Evolutionary conservation across 352 stramenopile species (phyloP).

Genomic region (Phytopythium delawarense): DNA sequence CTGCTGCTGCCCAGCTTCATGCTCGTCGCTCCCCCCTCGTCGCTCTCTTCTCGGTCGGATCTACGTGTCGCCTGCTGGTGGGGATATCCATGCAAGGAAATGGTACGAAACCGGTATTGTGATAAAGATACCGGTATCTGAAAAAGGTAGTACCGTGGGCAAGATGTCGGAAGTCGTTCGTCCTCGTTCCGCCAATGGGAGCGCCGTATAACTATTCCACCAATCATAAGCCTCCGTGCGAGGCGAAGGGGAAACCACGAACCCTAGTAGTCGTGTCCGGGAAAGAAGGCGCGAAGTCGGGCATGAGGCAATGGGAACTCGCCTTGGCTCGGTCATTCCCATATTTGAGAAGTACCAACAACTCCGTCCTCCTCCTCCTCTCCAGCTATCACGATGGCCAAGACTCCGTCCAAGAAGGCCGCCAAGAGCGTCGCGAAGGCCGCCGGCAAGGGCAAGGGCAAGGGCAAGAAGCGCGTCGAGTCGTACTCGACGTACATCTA

Average conservation of each 20-base stretch:
- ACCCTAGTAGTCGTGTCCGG: neutral
- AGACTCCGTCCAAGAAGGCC: constrained; percentile 95
- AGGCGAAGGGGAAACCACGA: constrained; percentile 6
- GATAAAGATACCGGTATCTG: neutral
- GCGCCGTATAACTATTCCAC: neutral
- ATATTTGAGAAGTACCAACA: constrained; percentile 7
- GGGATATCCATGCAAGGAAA: too few species aligned
- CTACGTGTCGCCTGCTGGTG: constrained; percentile 3
- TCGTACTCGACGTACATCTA: constrained; percentile 92
- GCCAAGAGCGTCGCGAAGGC: constrained; percentile 79
- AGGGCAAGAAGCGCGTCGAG: constrained; percentile 87
- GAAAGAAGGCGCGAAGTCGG: neutral
- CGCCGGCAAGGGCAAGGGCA: constrained; percentile 65
- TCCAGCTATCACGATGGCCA: constrained; percentile 67
- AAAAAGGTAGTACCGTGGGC: neutral
- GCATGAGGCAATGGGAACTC: too few species aligned
- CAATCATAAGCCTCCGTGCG: neutral
- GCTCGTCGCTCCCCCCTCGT: constrained; percentile 3
- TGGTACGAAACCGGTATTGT: neutral
- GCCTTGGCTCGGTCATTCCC: neutral
- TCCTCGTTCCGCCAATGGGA: neutral
- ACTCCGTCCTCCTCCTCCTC: neutral
- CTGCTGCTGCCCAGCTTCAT: constrained; percentile 53
- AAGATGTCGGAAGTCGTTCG: neutral
- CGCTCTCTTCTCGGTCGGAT: neutral